phyloP scores from a whole-genome alignment of 2,329 filamentous ascomycete species.

The Stagonosporopsis rhizophila region DNA sequence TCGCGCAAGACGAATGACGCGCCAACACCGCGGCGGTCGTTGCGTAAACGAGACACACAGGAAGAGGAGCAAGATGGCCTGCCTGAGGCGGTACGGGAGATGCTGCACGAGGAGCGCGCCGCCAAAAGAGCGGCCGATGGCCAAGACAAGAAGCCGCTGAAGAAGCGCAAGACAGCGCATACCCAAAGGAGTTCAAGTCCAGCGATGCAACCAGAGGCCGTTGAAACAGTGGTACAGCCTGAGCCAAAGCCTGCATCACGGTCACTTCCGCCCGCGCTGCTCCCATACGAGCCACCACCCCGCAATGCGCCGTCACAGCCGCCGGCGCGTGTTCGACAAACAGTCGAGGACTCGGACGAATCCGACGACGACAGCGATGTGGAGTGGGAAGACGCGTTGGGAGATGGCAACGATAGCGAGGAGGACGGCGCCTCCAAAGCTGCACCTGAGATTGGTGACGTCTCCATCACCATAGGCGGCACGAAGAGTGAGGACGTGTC shows the following conservation, averaged over 20 bases:
- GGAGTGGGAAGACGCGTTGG: slow-evolving; percentile 66
- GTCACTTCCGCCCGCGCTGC: slow-evolving; percentile 18
- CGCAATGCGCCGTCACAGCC: slow-evolving; percentile 18
- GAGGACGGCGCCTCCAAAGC: slow-evolving; percentile 28
- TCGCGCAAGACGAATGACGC: slow-evolving; percentile 28
- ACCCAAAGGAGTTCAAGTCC: slow-evolving; percentile 13
- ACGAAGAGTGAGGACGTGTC: slow-evolving; percentile 42
- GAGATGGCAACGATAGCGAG: slow-evolving; percentile 34
- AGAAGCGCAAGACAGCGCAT: slow-evolving; percentile 44
- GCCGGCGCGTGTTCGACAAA: slow-evolving; percentile 47
- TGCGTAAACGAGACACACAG: slow-evolving; percentile 28
- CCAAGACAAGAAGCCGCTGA: slow-evolving; percentile 47
- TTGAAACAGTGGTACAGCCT: not conserved
- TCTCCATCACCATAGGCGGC: slow-evolving; percentile 52
- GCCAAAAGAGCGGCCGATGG: slow-evolving; percentile 39
- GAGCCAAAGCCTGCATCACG: not conserved
- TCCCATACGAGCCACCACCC: slow-evolving; percentile 15
- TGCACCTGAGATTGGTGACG: slow-evolving; percentile 47
- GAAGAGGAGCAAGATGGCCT: slow-evolving; percentile 39
- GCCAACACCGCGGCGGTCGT: slow-evolving; percentile 32
- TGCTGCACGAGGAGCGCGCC: slow-evolving; percentile 52
- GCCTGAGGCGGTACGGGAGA: slow-evolving; percentile 55
- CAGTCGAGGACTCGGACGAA: slow-evolving; percentile 56
- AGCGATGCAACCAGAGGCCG: not conserved
- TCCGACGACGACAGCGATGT: slow-evolving; percentile 66